A percentile compares a stretch with the other conserved stretches of the same genome.
Evolutionary conservation across 139 green algal species (phyloP).

Genomic region (Coccomyxa sp.): DNA sequence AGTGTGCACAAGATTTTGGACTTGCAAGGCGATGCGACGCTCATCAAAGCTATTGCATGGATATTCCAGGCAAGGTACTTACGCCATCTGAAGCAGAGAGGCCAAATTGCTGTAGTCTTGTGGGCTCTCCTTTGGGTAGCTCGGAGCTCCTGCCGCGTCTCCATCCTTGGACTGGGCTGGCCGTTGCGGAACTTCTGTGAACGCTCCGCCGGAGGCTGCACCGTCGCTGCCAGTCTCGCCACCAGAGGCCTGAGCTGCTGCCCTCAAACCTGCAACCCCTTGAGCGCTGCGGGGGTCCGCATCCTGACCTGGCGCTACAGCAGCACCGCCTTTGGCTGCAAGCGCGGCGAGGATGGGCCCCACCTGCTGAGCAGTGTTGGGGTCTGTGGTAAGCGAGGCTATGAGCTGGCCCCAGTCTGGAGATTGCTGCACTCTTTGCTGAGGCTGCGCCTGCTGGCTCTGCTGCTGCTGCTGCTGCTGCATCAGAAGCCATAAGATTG

Average conservation of each 20-base stretch:
- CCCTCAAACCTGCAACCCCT: background rate
- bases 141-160: too few species aligned
- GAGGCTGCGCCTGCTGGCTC: background rate
- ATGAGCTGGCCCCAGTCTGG: background rate
- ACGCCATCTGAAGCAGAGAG: too few species aligned
- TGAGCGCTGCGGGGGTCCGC: background rate
- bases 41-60: too few species aligned
- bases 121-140: too few species aligned
- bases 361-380: background rate
- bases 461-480: constrained; percentile 6
- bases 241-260: background rate
- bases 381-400: background rate
- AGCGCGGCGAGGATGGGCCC: background rate
- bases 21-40: too few species aligned
- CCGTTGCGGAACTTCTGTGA: background rate
- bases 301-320: background rate
- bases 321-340: background rate
- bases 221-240: background rate
- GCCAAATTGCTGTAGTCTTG: too few species aligned
- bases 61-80: too few species aligned
- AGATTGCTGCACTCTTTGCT: background rate
- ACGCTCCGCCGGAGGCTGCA: background rate
- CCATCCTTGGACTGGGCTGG: too few species aligned
- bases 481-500: background rate
- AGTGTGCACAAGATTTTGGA: too few species aligned